A percentile compares a stretch with the other conserved stretches of the same genome.
Conservation (phyloP, 805 yeast genomes). For the Metschnikowia colocasiae region DNA sequence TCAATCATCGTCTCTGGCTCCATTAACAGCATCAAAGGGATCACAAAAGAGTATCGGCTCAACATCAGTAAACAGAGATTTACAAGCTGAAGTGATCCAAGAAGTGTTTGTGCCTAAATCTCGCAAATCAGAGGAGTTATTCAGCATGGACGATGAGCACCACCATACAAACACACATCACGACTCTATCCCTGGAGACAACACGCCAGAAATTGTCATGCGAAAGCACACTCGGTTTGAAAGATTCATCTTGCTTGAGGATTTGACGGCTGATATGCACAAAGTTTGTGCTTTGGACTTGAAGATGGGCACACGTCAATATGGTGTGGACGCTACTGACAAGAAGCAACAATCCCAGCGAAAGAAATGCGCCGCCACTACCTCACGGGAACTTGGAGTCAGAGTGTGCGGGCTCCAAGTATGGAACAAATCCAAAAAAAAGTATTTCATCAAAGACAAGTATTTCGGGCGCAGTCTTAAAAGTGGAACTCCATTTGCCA, state of each 20-base stretch:
- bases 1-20: constrained; percentile 7
- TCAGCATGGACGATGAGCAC: constrained; percentile 45
- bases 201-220: constrained; percentile 18
- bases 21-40: constrained; percentile 11
- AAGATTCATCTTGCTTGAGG: constrained; percentile 84
- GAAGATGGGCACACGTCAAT: constrained; percentile 98
- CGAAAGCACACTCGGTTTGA: constrained; percentile 58
- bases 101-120: constrained; percentile 41
- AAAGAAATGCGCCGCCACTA: constrained; percentile 74
- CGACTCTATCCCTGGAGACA: constrained; percentile 5
- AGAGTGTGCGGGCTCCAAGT: constrained; percentile 90
- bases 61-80: constrained; percentile 35
- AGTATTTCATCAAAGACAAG: constrained; percentile 74
- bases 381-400: constrained; percentile 80
- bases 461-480: constrained; percentile 82
- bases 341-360: constrained; percentile 77
- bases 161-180: constrained; percentile 7
- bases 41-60: constrained; percentile 25
- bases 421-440: constrained; percentile 14
- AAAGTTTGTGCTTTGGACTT: constrained; percentile 90
- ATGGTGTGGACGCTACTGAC: constrained; percentile 84
- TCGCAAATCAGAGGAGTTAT: constrained; percentile 37
- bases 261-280: constrained; percentile 75
- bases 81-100: constrained; percentile 37
- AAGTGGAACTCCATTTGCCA: constrained; percentile 73